Evolutionary conservation across 805 yeast genomes (phyloP).

Genomic region (Wickerhamiella lipophila): DNA sequence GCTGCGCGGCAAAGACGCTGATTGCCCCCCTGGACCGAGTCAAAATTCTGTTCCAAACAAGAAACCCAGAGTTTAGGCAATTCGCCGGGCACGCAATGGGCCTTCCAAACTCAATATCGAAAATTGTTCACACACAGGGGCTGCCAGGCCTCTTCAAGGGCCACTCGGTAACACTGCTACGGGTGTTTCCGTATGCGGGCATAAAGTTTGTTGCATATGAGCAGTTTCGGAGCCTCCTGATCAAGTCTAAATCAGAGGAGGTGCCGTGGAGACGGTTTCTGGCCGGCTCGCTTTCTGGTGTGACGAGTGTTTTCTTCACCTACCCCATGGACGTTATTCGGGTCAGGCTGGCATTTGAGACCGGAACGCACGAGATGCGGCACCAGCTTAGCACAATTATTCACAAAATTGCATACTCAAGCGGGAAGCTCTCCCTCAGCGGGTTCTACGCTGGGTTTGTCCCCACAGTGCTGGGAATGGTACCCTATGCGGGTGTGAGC

Average conservation of each 20-base stretch:
- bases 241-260: slow-evolving; percentile 63
- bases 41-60: slow-evolving; percentile 87
- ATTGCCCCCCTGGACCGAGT: slow-evolving; percentile 94
- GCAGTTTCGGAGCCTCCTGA: slow-evolving; percentile 67
- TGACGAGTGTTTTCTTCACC: slow-evolving; percentile 73
- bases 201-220: slow-evolving; percentile 94
- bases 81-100: slow-evolving; percentile 75
- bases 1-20: slow-evolving; percentile 88
- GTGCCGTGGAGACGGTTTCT: slow-evolving; percentile 67
- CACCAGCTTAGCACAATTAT: slow-evolving; percentile 24
- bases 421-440: slow-evolving; percentile 27
- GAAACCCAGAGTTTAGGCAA: slow-evolving; percentile 74
- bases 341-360: slow-evolving; percentile 84
- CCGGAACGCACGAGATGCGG: slow-evolving; percentile 30
- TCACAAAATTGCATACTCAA: slow-evolving; percentile 22
- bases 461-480: slow-evolving; percentile 89
- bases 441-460: slow-evolving; percentile 91
- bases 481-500: slow-evolving; percentile 96
- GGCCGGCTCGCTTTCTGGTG: slow-evolving; percentile 86
- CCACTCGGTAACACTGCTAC: slow-evolving; percentile 79
- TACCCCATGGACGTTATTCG: slow-evolving; percentile 87
- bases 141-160: slow-evolving; percentile 79
- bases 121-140: slow-evolving; percentile 61
- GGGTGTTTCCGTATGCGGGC: slow-evolving; percentile 95
- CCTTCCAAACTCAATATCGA: slow-evolving; percentile 53